These are phyloP conservation scores for Periconia sp. DNA, from an alignment of 2,329 filamentous ascomycete genomes.

Conservation along the genomic window DNA sequence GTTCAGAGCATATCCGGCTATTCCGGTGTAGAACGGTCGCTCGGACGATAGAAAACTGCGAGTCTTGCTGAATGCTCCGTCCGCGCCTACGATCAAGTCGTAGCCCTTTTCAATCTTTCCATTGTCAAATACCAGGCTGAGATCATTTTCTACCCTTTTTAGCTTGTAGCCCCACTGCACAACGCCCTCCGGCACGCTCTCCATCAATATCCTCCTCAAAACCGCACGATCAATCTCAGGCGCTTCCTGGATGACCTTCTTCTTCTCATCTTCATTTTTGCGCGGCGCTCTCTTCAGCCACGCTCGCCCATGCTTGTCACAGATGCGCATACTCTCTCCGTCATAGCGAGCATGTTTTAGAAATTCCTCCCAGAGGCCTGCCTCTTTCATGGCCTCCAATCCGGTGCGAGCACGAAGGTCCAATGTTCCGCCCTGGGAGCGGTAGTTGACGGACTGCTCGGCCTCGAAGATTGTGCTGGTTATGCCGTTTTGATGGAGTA, in stretches of 20 bases:
- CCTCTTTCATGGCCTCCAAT: conserved; percentile 57
- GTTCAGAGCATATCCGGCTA: conserved; percentile 38
- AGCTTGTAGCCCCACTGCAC: conserved; percentile 34
- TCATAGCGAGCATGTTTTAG: conserved; percentile 47
- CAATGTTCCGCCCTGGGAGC: conserved; percentile 54
- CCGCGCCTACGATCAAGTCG: conserved; percentile 53
- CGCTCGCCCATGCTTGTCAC: conserved; percentile 43
- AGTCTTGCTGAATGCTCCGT: conserved; percentile 52
- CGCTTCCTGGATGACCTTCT: conserved; percentile 18
- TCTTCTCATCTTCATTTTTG: conserved; percentile 11
- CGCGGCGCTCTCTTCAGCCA: conserved; percentile 24
- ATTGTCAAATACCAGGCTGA: conserved; percentile 34
- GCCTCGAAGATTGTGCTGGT: conserved; percentile 57
- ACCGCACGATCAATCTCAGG: conserved; percentile 33
- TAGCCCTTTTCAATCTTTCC: conserved; percentile 36
- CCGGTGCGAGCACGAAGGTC: conserved; percentile 61
- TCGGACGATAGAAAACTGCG: conserved; percentile 36
- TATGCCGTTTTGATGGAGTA: conserved; percentile 55
- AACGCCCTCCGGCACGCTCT: conserved; percentile 25
- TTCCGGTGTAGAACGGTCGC: conserved; percentile 45
- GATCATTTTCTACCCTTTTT: conserved; percentile 21
- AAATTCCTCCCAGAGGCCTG: conserved; percentile 59
- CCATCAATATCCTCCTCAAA: conserved; percentile 28
- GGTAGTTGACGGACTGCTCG: conserved; percentile 30
- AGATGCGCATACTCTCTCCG: conserved; percentile 50